Evolutionary conservation across 208 protist genomes (phyloP).

Genomic region (Eutreptiella sp.): DNA sequence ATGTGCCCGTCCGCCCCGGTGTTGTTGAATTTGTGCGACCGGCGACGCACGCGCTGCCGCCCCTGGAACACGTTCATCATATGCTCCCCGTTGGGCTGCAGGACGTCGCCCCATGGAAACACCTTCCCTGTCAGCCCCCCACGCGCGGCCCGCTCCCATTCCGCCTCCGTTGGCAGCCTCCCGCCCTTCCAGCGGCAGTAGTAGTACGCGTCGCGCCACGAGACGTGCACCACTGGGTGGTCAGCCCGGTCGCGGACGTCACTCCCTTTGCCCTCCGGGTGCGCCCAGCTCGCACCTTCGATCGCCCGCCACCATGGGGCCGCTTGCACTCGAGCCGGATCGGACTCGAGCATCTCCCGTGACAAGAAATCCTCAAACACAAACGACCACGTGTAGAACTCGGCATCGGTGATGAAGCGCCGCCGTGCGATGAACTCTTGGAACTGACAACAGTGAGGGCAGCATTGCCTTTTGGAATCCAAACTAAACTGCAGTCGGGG

Average conservation of each 20-base stretch:
- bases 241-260: constrained; percentile 18
- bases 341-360: not conserved
- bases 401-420: constrained; percentile 32
- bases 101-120: constrained; percentile 35
- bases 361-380: constrained; percentile 34
- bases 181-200: constrained; percentile 33
- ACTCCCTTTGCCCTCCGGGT: not conserved
- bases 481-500: no score
- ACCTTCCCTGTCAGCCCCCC: constrained; percentile 29
- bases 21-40: constrained; percentile 22
- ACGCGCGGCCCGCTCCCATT: constrained; percentile 38
- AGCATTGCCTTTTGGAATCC: no score
- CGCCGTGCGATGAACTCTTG: constrained; percentile 31
- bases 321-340: not conserved
- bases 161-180: constrained; percentile 39
- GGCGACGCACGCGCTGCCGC: not conserved
- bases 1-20: constrained; percentile 30
- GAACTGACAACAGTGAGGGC: no score
- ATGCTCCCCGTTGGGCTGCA: constrained; percentile 31
- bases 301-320: constrained; percentile 15
- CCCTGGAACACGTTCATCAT: constrained; percentile 41
- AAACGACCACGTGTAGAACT: constrained; percentile 39
- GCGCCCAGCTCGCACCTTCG: not conserved
- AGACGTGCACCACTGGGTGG: constrained; percentile 42
- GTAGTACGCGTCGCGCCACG: constrained; percentile 35